phyloP scores from a whole-genome alignment of 2,329 filamentous ascomycete species.

The Pseudonectria foliicola region DNA sequence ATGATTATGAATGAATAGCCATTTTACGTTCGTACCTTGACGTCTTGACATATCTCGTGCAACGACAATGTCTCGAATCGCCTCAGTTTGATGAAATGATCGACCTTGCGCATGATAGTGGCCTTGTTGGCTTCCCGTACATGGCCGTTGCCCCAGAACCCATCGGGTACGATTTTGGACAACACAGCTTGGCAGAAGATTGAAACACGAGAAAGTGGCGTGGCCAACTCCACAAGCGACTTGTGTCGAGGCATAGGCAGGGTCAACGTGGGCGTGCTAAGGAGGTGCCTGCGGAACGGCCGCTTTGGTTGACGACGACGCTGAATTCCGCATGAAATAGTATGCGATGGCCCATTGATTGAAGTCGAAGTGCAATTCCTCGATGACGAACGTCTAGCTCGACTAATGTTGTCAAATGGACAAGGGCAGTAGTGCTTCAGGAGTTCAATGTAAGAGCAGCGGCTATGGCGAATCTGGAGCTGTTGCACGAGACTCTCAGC shows the following conservation, averaged over 20 bases:
- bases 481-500: slow-evolving; percentile 53
- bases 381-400: slow-evolving; percentile 1
- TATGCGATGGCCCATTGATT: slow-evolving; percentile 4
- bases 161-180: slow-evolving; percentile 62
- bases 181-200: slow-evolving; percentile 79
- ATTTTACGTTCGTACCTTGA: slow-evolving; percentile 54
- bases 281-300: slow-evolving; percentile 2
- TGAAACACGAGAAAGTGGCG: slow-evolving; percentile 62
- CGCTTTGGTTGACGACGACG: slow-evolving; percentile 11
- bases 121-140: slow-evolving; percentile 52
- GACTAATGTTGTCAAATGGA: slow-evolving; percentile 16
- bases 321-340: background rate
- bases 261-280: slow-evolving; percentile 8
- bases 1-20: background rate
- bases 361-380: slow-evolving; percentile 2
- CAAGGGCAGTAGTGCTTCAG: slow-evolving; percentile 74
- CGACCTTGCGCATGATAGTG: slow-evolving; percentile 58
- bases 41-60: slow-evolving; percentile 66
- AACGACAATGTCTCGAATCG: slow-evolving; percentile 76
- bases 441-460: slow-evolving; percentile 74
- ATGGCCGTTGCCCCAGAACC: slow-evolving; percentile 62
- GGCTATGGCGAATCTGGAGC: slow-evolving; percentile 62
- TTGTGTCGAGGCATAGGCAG: slow-evolving; percentile 12
- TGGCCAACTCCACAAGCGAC: slow-evolving; percentile 60
- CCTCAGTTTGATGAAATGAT: slow-evolving; percentile 69